Percentiles rank a stretch among this genome's conserved stretches.
These are phyloP conservation scores for Phytophthora tentaculata DNA, from an alignment of 352 stramenopile species.

Conservation along the genomic window DNA sequence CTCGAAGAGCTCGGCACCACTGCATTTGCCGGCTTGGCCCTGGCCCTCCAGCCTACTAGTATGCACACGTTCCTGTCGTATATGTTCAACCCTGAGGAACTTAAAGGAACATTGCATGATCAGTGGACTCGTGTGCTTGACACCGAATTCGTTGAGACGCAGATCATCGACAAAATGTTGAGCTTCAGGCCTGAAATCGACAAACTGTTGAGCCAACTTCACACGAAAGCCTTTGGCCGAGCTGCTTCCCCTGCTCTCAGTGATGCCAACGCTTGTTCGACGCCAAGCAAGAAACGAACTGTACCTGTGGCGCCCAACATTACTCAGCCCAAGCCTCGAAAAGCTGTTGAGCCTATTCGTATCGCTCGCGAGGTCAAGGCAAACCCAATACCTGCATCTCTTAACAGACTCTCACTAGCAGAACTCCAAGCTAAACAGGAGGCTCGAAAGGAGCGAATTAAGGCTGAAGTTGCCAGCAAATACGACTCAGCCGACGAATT, in stretches of 20 bases:
- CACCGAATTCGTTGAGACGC: constrained; percentile 80
- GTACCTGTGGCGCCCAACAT: constrained; percentile 86
- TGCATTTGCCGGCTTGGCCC: constrained; percentile 68
- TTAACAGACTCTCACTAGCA: constrained; percentile 72
- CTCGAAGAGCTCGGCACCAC: constrained; percentile 83
- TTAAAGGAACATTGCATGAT: constrained; percentile 72
- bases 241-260: constrained; percentile 21
- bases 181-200: constrained; percentile 43
- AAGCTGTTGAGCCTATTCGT: constrained; percentile 72
- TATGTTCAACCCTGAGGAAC: constrained; percentile 72
- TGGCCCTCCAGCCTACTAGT: constrained; percentile 76
- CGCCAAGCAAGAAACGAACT: constrained; percentile 61
- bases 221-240: constrained; percentile 71
- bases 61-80: constrained; percentile 90
- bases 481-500: constrained; percentile 78
- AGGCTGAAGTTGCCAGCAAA: constrained; percentile 71
- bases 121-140: constrained; percentile 89
- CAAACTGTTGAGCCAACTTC: constrained; percentile 57
- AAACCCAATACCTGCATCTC: constrained; percentile 62
- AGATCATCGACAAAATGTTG: constrained; percentile 75
- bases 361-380: constrained; percentile 84
- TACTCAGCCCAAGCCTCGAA: constrained; percentile 78
- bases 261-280: not conserved
- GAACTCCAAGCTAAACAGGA: constrained; percentile 68
- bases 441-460: constrained; percentile 58